These are phyloP conservation scores for Calonectria henricotiae DNA, from an alignment of 2,329 filamentous ascomycete species.

Conservation along the genomic window DNA sequence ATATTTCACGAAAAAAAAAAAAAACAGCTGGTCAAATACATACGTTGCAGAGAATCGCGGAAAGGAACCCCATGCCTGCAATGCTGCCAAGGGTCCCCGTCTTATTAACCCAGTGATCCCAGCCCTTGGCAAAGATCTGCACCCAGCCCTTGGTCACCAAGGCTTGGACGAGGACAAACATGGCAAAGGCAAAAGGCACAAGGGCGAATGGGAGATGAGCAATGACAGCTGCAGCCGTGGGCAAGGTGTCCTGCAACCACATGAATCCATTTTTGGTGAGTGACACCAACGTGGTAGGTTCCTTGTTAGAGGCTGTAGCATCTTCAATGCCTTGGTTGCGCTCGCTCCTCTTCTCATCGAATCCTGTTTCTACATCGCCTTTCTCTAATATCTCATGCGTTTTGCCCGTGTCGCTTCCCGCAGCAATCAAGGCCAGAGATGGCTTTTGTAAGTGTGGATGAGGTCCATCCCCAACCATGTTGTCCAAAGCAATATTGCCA, in stretches of 20 bases:
- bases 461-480: neutral
- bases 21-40: conserved; percentile 55
- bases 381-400: neutral
- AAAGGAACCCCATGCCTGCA: conserved; percentile 82
- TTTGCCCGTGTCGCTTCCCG: neutral
- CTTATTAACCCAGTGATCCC: conserved; percentile 80
- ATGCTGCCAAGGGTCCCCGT: conserved; percentile 80
- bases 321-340: neutral
- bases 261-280: conserved; percentile 62
- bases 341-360: neutral
- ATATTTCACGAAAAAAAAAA: neutral
- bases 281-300: conserved; percentile 69
- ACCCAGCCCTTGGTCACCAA: conserved; percentile 84
- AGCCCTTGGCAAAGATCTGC: conserved; percentile 80
- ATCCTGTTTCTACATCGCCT: neutral
- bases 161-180: conserved; percentile 83
- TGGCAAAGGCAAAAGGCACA: conserved; percentile 80
- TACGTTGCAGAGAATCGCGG: conserved; percentile 81
- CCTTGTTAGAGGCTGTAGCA: neutral
- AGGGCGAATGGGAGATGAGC: conserved; percentile 78
- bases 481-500: neutral
- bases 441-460: neutral
- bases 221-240: conserved; percentile 77
- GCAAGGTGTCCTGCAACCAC: conserved; percentile 81
- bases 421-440: neutral